Evolutionary conservation across 1,139 yeast species (phyloP), one percentile per base, ranked within the genome.

Genomic region (Candida sanyaensis): DNA sequence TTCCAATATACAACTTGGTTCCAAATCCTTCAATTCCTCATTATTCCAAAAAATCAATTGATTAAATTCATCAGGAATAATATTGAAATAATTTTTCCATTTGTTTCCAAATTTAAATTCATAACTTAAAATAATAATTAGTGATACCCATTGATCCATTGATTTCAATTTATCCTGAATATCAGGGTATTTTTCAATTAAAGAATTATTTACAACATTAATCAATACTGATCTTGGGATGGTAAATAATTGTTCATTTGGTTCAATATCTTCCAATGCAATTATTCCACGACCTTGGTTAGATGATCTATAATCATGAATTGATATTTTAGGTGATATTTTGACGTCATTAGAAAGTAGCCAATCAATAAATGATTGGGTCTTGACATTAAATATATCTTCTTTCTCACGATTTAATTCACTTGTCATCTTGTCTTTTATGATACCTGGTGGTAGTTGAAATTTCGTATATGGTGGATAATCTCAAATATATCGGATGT

Each of bases 21-120:
- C 57, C 51, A 93, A 73, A 1, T 54, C 44, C 2, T 70, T 56
- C 43, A 88, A 63, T 49, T 84, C 84, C 1, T 65, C 67, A 0
- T 77, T 80, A 2, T 57, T 55, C 98, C 98, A 93, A 59, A 83
- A 90, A 82, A 91, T 87, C 49, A 92, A 78, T 42, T 86, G 88
- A 58, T 84, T 77, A 62, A 88, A 84, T 42, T 70, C 74, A 13
- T 50, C 27, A 0, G 98, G 98, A 44, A 93, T 71, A 0, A 91
- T 80, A 32, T 78, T 71, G 51, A 90, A 81, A 64, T 93, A 93
- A 1, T 83, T 77, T 47, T 61, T 63, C 96, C 97, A 92, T 1
- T 66, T 68, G 5, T 73, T 70, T 38, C 68, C 57, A 44, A 66
- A 68, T 53, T 73, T 61, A 42, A 68, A 47, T 59, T 88, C 95